A percentile compares a stretch with the other conserved stretches of the same genome.
Evolutionary conservation across 2,329 filamentous ascomycete species (phyloP).

Genomic region (Neonectria sp.): DNA sequence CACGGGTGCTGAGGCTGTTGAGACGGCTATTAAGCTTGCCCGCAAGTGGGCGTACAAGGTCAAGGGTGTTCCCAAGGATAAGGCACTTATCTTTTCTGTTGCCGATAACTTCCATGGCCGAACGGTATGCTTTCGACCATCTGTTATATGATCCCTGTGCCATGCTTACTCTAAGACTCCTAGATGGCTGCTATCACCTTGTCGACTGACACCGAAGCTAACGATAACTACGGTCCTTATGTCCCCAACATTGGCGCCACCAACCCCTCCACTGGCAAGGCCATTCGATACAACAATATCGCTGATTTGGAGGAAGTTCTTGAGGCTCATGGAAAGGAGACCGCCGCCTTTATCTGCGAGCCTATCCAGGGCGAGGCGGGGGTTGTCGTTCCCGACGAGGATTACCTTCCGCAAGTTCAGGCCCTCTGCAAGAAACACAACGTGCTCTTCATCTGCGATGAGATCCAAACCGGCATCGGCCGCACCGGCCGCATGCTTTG

Average conservation of each 20-base stretch:
- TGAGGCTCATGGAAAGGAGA: conserved; percentile 84
- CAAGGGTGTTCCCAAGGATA: conserved; percentile 26
- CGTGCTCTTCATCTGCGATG: conserved; percentile 95
- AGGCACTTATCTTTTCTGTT: conserved; percentile 72
- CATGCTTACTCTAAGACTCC: background rate
- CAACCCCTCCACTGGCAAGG: conserved; percentile 82
- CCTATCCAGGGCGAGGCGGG: conserved; percentile 98
- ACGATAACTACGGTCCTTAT: conserved; percentile 97
- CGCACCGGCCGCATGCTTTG: conserved; percentile 94
- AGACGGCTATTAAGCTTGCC: conserved; percentile 32
- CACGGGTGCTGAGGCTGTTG: conserved; percentile 84
- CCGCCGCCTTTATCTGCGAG: conserved; percentile 94
- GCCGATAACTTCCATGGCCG: conserved; percentile 96
- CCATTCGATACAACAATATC: conserved; percentile 89
- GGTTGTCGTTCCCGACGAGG: conserved; percentile 92
- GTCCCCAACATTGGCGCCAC: conserved; percentile 87
- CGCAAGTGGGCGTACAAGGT: conserved; percentile 36
- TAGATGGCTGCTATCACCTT: conserved; percentile 97
- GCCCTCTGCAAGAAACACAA: conserved; percentile 95
- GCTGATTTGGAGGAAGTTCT: conserved; percentile 84
- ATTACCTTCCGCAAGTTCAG: conserved; percentile 85
- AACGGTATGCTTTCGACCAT: conserved; percentile 73
- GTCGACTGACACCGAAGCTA: conserved; percentile 96
- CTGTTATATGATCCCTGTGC: conserved; percentile 1
- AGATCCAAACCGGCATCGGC: conserved; percentile 98